Evolutionary conservation across 2,329 filamentous ascomycete genomes (phyloP), one percentile per base, ranked within the genome.

Genomic region (Pseudocercospora musae): DNA sequence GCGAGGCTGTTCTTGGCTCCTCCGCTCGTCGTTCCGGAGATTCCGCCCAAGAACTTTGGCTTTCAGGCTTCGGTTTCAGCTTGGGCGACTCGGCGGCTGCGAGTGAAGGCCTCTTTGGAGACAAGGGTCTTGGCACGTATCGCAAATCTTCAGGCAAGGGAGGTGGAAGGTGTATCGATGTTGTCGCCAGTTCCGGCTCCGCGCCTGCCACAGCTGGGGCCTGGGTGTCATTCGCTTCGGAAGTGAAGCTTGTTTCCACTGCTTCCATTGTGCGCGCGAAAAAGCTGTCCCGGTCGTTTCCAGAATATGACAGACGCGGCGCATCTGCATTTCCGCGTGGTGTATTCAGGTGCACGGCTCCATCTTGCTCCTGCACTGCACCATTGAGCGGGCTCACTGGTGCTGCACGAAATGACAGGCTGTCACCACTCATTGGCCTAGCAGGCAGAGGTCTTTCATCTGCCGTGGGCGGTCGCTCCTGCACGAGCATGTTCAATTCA

Each of bases 381-480:
- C 63, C 73, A 63, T 77, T 72, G 6, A 73, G 71, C 9, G 75
- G 66, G 52, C 74, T 74, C 21, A 73, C 65, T 42, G 77, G 69
- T 55, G 77, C 69, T 25, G 75, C 73, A n/a, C 57, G 59, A 11
- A 64, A 46, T n/a, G 63, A 63, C 57, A 69, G 46, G 42, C 83
- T 85, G 55, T 84, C 82, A 66, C 86, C 81, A 73, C 89, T 91
- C 68, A 87, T 81, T 20, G 86, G 87, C 62, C 87, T 80, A 63
- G 84, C 86, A 31, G 94, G 94, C 9, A 98, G 81, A 25, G 89
- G 89, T 74, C 96, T 97, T 56, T 86, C 87, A 18, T 66, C 80
- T 68, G 65, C 78, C 69, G 64, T 68, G 20, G 64, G 44, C 20
- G 68, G 82, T 72, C 75, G 83, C 74, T 76, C 77, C 21, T 73